These are phyloP conservation scores for Myriosclerotinia scirpicola DNA, from an alignment of 2,329 filamentous ascomycete genomes.

Conservation along the genomic window DNA sequence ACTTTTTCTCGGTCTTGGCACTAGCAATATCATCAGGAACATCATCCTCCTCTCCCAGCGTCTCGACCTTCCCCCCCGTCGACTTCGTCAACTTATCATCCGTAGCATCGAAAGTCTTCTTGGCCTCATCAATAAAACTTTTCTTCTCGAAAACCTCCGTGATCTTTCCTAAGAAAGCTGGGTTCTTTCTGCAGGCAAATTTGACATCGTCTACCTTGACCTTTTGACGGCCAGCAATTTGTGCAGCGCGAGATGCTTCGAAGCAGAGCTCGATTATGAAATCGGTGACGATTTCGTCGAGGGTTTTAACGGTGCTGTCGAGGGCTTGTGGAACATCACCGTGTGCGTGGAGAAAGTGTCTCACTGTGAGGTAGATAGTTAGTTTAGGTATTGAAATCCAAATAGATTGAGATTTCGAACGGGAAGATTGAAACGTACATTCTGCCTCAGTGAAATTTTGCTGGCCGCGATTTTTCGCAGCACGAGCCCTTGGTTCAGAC, in stretches of 20 bases:
- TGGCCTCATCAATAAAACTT: constrained; percentile 77
- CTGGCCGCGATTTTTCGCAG: constrained; percentile 77
- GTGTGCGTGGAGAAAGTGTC: constrained; percentile 74
- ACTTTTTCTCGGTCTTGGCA: constrained; percentile 34
- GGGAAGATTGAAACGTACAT: constrained; percentile 50
- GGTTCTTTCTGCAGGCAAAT: constrained; percentile 85
- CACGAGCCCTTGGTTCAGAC: constrained; percentile 75
- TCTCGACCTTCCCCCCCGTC: constrained; percentile 50
- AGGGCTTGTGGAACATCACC: constrained; percentile 78
- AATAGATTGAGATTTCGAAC: not conserved
- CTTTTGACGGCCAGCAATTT: constrained; percentile 87
- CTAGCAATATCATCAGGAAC: constrained; percentile 45
- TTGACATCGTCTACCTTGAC: constrained; percentile 99
- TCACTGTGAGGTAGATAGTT: constrained; percentile 50
- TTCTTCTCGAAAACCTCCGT: constrained; percentile 88
- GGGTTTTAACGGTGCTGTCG: constrained; percentile 77
- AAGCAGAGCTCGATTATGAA: constrained; percentile 94
- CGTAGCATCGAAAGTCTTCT: constrained; percentile 72
- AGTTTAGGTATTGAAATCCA: constrained; percentile 5
- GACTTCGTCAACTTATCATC: constrained; percentile 62
- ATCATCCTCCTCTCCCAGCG: constrained; percentile 54
- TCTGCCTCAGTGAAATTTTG: constrained; percentile 77
- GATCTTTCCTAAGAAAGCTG: constrained; percentile 82
- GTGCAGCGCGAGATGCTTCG: constrained; percentile 80
- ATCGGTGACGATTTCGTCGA: constrained; percentile 95